Conservation (phyloP, 208 protist genomes). For the Leptomonas pyrrhocoris region DNA sequence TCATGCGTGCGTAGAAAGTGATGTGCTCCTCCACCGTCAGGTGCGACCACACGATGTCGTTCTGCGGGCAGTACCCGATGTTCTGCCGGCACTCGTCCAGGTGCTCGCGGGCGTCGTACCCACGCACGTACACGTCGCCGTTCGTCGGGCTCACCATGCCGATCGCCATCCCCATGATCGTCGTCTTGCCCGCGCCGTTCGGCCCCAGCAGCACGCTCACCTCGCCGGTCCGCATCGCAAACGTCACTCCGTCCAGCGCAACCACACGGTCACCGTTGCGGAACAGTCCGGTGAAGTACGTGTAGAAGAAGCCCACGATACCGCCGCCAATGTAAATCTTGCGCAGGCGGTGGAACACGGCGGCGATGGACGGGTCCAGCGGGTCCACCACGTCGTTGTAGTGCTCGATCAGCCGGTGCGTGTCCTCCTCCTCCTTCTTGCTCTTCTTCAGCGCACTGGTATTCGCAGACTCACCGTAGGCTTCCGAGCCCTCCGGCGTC, state of each 20-base stretch:
- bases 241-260: constrained; percentile 74
- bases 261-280: constrained; percentile 51
- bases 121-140: constrained; percentile 71
- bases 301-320: constrained; percentile 65
- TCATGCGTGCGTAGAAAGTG: constrained; percentile 91
- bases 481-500: constrained; percentile 4
- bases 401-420: constrained; percentile 44
- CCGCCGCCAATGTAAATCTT: constrained; percentile 71
- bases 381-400: constrained; percentile 44
- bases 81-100: constrained; percentile 64
- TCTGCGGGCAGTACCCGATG: constrained; percentile 95
- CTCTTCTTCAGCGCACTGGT: constrained; percentile 24
- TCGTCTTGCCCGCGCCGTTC: constrained; percentile 90
- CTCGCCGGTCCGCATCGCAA: constrained; percentile 70
- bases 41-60: constrained; percentile 90
- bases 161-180: constrained; percentile 73
- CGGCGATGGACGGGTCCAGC: constrained; percentile 32
- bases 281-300: constrained; percentile 63
- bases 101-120: constrained; percentile 49
- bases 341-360: constrained; percentile 51
- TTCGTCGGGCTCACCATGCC: constrained; percentile 68
- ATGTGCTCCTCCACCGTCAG: constrained; percentile 94
- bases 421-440: not conserved
- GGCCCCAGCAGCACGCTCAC: constrained; percentile 81
- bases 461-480: constrained; percentile 4